phyloP scores from a whole-genome alignment of 495 filamentous ascomycete species.

The Penicillium ucsense region DNA sequence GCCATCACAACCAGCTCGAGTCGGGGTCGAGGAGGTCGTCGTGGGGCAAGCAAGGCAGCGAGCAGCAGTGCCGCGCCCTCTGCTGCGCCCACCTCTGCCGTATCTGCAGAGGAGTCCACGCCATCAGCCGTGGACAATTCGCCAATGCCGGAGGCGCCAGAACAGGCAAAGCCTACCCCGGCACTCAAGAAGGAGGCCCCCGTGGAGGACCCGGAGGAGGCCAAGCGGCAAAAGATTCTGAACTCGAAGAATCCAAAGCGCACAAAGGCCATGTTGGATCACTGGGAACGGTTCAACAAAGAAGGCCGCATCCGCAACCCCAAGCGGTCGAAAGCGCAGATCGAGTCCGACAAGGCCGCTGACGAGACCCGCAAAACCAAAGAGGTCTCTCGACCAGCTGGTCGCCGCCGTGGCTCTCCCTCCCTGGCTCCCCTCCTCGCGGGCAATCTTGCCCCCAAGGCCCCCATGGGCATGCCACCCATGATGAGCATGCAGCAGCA shows the following conservation, averaged over 20 bases:
- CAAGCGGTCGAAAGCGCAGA: constrained; percentile 40
- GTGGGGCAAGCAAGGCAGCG: constrained; percentile 12
- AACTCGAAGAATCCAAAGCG: constrained; percentile 42
- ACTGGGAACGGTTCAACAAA: constrained; percentile 37
- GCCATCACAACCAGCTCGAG: constrained; percentile 3
- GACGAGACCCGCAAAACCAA: constrained; percentile 18
- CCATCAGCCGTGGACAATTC: constrained; percentile 2
- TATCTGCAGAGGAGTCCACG: constrained; percentile 1
- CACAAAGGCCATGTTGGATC: constrained; percentile 40
- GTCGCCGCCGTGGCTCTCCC: constrained; percentile 14
- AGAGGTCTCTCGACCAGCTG: constrained; percentile 2
- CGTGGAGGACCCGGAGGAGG: constrained; percentile 23
- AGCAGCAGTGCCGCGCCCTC: neutral
- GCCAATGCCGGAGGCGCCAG: constrained; percentile 3
- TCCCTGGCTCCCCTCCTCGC: constrained; percentile 12
- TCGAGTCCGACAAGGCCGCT: constrained; percentile 29
- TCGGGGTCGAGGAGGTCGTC: constrained; percentile 16
- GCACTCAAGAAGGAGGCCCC: constrained; percentile 7
- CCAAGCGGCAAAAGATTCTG: constrained; percentile 28
- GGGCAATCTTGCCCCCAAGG: constrained; percentile 21
- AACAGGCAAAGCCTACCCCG: constrained; percentile 1
- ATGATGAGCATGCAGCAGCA: constrained; percentile 11
- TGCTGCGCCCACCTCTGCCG: neutral
- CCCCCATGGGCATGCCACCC: constrained; percentile 9
- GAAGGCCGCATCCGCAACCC: constrained; percentile 37